Conservation (phyloP, 148 eudicot species). For the Beta vulgaris region DNA sequence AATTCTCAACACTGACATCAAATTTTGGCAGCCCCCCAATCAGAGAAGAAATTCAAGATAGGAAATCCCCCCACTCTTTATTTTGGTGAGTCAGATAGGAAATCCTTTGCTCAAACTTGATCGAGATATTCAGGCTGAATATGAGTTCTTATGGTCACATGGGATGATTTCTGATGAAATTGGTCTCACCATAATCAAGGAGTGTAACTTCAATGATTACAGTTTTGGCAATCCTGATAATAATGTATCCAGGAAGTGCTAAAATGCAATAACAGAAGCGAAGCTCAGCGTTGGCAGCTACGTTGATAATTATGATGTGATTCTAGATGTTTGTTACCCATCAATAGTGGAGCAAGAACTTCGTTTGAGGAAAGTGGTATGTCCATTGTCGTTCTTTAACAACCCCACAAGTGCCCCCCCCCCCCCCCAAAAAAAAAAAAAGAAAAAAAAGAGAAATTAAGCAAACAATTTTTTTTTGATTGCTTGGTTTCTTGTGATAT, state of each 20-base stretch:
- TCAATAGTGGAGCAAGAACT: slow-evolving; percentile 87
- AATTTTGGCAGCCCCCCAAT: too few species aligned
- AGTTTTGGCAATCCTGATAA: slow-evolving; percentile 55
- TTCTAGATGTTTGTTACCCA: slow-evolving; percentile 91
- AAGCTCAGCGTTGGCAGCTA: slow-evolving; percentile 60
- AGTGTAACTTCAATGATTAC: slow-evolving; percentile 76
- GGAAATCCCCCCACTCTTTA: background rate
- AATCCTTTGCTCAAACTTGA: slow-evolving; percentile 89
- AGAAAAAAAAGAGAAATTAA: too few species aligned
- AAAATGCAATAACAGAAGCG: slow-evolving; percentile 56
- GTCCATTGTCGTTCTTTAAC: background rate
- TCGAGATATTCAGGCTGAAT: slow-evolving; percentile 68
- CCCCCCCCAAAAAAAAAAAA: too few species aligned
- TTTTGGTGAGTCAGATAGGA: slow-evolving; percentile 53
- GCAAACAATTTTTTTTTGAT: background rate
- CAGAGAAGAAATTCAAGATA: too few species aligned
- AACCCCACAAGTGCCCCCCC: too few species aligned
- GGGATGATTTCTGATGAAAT: slow-evolving; percentile 95
- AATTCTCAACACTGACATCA: too few species aligned
- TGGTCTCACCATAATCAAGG: slow-evolving; percentile 68
- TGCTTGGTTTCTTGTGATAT: background rate
- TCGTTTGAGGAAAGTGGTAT: slow-evolving; percentile 63
- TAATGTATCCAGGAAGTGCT: slow-evolving; percentile 57
- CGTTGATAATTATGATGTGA: slow-evolving; percentile 67
- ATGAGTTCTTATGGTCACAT: slow-evolving; percentile 89